Conservation (phyloP, 179 eudicot genomes). For the Beta macrorhiza region DNA sequence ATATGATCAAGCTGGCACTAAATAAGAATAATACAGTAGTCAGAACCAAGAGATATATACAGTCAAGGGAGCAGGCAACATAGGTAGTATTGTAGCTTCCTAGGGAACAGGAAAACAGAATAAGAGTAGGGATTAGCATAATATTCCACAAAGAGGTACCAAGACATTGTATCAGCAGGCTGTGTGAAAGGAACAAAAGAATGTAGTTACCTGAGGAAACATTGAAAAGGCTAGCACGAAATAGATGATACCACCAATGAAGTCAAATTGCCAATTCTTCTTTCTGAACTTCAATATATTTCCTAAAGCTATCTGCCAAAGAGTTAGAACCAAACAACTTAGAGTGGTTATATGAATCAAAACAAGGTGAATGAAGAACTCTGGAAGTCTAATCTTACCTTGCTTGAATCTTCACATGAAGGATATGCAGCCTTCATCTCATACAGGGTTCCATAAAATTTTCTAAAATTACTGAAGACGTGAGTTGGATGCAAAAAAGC, state of each 20-base stretch:
- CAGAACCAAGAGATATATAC: constrained; percentile 15
- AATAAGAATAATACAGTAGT: constrained; percentile 23
- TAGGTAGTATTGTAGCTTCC: not conserved
- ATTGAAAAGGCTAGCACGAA: constrained; percentile 84
- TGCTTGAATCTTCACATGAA: constrained; percentile 92
- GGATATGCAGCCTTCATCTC: constrained; percentile 84
- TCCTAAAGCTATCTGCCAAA: constrained; percentile 89
- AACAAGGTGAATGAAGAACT: not conserved
- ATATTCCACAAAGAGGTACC: not conserved
- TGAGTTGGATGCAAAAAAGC: constrained; percentile 99
- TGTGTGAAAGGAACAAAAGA: not conserved
- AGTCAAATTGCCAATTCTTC: constrained; percentile 98
- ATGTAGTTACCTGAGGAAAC: constrained; percentile 84
- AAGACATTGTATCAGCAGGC: not conserved
- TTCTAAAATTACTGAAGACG: constrained; percentile 69
- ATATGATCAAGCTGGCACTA: constrained; percentile 95
- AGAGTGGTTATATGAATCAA: not conserved
- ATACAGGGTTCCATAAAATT: constrained; percentile 58
- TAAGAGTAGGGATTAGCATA: not conserved
- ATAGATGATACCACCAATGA: constrained; percentile 92
- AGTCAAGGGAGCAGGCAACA: not conserved
- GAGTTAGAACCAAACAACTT: constrained; percentile 11
- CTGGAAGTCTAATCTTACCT: constrained; percentile 40
- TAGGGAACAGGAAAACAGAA: not conserved
- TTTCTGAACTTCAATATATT: constrained; percentile 95